Percentiles rank a stretch among this genome's conserved stretches.
phyloP scores from a whole-genome alignment of 495 filamentous ascomycete species.

The Darksidea phi region DNA sequence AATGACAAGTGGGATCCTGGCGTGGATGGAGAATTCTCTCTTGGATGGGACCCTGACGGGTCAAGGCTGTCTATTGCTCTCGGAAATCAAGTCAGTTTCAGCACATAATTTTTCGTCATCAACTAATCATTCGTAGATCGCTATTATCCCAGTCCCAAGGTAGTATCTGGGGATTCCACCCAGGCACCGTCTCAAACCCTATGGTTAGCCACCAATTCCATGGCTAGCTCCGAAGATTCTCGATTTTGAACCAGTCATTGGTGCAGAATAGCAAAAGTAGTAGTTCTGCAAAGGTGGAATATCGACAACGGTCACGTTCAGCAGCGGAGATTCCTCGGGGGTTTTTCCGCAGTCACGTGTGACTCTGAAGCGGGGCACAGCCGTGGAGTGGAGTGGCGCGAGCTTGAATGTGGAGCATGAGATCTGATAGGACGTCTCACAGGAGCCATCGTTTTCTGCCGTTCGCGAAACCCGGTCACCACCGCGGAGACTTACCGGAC shows the following conservation, averaged over 20 bases:
- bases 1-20: conserved; percentile 30
- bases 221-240: no score
- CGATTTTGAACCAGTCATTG: no score
- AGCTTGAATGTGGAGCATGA: neutral
- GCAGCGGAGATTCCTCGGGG: no score
- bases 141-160: conserved; percentile 26
- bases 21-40: conserved; percentile 47
- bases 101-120: neutral
- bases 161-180: neutral
- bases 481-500: neutral
- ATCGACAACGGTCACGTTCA: no score
- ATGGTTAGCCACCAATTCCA: no score
- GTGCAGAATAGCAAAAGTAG: no score
- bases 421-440: neutral
- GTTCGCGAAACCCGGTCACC: neutral
- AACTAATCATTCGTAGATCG: conserved; percentile 31
- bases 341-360: neutral
- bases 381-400: conserved; percentile 1
- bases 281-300: no score
- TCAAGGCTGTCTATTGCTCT: conserved; percentile 72
- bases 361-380: neutral
- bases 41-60: conserved; percentile 76
- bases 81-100: conserved; percentile 61
- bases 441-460: neutral
- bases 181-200: no score